phyloP scores from a whole-genome alignment of 2,329 filamentous ascomycete species.

The Cyanodermella asteris region DNA sequence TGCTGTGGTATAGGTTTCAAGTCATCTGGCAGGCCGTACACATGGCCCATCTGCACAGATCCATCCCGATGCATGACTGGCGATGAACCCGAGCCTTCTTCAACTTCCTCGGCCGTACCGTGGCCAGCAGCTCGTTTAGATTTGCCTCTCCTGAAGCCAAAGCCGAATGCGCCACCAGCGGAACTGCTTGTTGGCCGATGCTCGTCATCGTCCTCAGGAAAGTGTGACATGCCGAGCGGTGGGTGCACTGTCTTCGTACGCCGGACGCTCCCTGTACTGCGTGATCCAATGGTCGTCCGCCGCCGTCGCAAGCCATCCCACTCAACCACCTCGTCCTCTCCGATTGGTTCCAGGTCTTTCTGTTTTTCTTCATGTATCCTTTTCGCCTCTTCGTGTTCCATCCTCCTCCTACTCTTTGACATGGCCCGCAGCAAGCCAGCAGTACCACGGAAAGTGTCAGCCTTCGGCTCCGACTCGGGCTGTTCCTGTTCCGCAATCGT shows the following conservation, averaged over 20 bases:
- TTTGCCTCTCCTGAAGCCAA: conserved; percentile 7
- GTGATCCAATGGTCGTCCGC: conserved; percentile 31
- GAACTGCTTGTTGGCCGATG: conserved; percentile 17
- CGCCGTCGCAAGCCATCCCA: conserved; percentile 80
- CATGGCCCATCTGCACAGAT: conserved; percentile 5
- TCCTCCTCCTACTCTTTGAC: conserved; percentile 51
- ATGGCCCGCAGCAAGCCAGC: conserved; percentile 72
- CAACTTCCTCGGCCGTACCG: conserved; percentile 1
- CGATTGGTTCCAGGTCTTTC: conserved; percentile 52
- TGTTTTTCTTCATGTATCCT: conserved; percentile 60
- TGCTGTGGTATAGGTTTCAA: conserved; percentile 4
- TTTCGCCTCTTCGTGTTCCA: conserved; percentile 59
- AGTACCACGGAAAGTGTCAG: conserved; percentile 80
- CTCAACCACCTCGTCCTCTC: conserved; percentile 61
- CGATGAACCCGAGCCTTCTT: neutral
- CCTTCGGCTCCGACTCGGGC: conserved; percentile 88
- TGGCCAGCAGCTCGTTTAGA: conserved; percentile 7
- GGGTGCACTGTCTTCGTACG: conserved; percentile 38
- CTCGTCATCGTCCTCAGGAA: conserved; percentile 46
- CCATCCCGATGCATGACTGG: neutral
- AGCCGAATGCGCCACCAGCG: conserved; percentile 7
- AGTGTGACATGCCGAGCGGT: conserved; percentile 69
- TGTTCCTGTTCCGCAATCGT: conserved; percentile 90
- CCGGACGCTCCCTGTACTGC: conserved; percentile 20
- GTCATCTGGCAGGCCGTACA: conserved; percentile 7